These are phyloP conservation scores for Eutrema yunnanense DNA, from an alignment of 345 rosid genomes.

Conservation along the genomic window DNA sequence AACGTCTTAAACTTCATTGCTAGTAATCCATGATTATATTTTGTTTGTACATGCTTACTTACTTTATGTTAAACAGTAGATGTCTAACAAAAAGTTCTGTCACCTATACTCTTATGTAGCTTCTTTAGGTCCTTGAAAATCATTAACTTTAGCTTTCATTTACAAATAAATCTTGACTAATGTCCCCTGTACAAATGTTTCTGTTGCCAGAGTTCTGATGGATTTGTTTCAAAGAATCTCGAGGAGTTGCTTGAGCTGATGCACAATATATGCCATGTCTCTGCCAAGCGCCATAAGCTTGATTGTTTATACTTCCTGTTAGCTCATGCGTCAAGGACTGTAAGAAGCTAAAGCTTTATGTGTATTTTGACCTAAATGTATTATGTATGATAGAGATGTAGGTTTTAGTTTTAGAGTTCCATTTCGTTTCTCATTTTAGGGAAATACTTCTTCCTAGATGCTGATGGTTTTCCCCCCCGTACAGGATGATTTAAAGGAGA, in stretches of 20 bases:
- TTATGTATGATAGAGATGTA: not conserved
- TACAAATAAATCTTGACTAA: not conserved
- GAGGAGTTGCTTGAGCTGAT: conserved; percentile 64
- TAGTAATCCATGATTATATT: not conserved
- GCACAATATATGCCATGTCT: conserved; percentile 83
- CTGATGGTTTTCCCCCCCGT: not conserved
- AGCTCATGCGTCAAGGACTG: conserved; percentile 57
- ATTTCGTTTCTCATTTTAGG: not conserved
- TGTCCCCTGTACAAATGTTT: conserved; percentile 3
- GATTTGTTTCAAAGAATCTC: conserved; percentile 48
- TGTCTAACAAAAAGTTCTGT: not conserved
- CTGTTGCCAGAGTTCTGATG: conserved; percentile 49
- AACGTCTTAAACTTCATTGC: not conserved
- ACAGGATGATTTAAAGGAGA: conserved; percentile 63
- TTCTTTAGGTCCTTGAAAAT: conserved; percentile 4
- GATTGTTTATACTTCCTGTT: conserved; percentile 80
- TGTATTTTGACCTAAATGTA: conserved; percentile 2
- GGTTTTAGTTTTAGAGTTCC: not conserved
- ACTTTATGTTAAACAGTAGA: not conserved
- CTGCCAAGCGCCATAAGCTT: conserved; percentile 88
- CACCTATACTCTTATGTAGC: not conserved
- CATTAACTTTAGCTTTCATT: not conserved
- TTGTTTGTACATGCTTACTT: not conserved
- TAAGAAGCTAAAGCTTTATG: conserved; percentile 6
- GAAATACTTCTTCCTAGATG: not conserved